Conservation (phyloP, 495 filamentous ascomycete species). For the Podospora anserina region DNA sequence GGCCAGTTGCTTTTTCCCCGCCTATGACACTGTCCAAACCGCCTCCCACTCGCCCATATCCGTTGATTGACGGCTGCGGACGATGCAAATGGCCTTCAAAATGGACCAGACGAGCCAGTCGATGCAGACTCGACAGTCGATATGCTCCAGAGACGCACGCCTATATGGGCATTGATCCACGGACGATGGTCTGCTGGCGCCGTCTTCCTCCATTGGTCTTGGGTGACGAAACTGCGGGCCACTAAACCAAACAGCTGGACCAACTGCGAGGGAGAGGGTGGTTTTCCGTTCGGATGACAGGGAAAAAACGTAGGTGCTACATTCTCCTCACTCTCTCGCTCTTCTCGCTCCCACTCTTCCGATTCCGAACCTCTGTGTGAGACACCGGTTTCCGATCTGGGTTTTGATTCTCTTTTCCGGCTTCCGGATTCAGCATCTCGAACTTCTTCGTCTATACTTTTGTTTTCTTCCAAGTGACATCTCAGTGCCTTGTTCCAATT, state of each 20-base stretch:
- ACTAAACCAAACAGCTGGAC: conserved; percentile 6
- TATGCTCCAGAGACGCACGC: not conserved
- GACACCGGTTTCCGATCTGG: conserved; percentile 5
- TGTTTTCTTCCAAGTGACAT: not conserved
- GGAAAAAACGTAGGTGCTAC: not conserved
- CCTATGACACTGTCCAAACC: not conserved
- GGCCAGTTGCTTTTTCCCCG: not conserved
- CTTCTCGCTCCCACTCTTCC: conserved; percentile 3
- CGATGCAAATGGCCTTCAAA: not conserved
- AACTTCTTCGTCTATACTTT: not conserved
- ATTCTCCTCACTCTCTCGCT: not conserved
- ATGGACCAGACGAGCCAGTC: not conserved
- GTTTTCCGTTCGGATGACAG: not conserved
- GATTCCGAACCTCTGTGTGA: conserved; percentile 2
- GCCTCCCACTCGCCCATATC: not conserved
- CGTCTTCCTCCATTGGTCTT: conserved; percentile 6
- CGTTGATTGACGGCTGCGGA: not conserved
- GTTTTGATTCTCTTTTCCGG: not conserved
- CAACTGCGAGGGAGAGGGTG: not conserved
- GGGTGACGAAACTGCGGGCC: conserved; percentile 3
- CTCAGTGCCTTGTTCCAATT: not conserved
- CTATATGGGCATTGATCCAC: not conserved
- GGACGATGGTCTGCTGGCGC: not conserved
- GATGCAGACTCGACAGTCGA: not conserved
- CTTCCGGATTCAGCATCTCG: not conserved